These are phyloP conservation scores for Dryas alaskensis DNA, from an alignment of 306 rosid genomes.

Conservation along the genomic window DNA sequence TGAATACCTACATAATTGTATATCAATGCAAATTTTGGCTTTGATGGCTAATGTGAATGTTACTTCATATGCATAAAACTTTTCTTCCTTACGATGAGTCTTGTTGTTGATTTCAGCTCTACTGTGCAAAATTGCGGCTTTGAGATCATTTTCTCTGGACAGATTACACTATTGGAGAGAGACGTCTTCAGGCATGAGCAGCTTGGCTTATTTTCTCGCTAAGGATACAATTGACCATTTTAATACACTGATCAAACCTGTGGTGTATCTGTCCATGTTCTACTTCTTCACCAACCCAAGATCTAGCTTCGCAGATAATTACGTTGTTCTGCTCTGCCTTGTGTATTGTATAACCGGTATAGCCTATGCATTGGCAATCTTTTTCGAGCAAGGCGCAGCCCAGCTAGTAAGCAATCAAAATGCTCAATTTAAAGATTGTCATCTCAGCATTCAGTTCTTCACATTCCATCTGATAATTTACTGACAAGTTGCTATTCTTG, in stretches of 20 bases:
- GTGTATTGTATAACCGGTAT: conserved; percentile 95
- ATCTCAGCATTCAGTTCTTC: background rate
- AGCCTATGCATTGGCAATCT: conserved; percentile 75
- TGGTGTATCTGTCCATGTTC: conserved; percentile 88
- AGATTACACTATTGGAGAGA: conserved; percentile 87
- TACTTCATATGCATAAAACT: conserved; percentile 7
- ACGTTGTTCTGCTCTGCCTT: conserved; percentile 69
- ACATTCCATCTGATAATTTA: conserved; percentile 16
- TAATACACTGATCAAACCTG: conserved; percentile 76
- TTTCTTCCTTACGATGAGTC: conserved; percentile 19
- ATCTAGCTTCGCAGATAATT: conserved; percentile 79
- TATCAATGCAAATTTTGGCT: background rate
- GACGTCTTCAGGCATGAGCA: conserved; percentile 87
- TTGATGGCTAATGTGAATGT: background rate
- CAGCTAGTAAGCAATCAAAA: conserved; percentile 64
- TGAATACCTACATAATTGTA: background rate
- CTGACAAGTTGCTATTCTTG: conserved; percentile 35
- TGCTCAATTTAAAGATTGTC: background rate
- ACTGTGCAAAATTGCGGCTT: conserved; percentile 87
- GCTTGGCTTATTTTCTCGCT: conserved; percentile 94
- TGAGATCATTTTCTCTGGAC: conserved; percentile 86
- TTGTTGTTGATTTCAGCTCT: conserved; percentile 67
- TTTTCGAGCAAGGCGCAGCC: conserved; percentile 88
- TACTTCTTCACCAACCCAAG: conserved; percentile 91
- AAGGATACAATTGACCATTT: conserved; percentile 90